These are phyloP conservation scores for Solanum sejunctum DNA, from an alignment of 257 asterid species.

Conservation along the genomic window DNA sequence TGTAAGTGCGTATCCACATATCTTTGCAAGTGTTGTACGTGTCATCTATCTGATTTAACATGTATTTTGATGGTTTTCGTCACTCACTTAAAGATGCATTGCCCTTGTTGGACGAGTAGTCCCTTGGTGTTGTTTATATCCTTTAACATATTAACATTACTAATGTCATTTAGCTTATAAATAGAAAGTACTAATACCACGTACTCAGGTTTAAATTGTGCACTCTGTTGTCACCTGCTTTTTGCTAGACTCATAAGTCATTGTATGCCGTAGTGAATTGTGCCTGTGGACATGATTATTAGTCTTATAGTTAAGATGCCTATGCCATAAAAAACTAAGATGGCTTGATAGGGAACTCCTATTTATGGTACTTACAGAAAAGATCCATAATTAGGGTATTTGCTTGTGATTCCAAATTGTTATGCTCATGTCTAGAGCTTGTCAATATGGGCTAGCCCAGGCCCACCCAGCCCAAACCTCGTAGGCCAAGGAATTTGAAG, in stretches of 20 bases:
- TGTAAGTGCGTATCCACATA: neutral
- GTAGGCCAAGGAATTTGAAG: too few relatives aligned
- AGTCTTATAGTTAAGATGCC: neutral
- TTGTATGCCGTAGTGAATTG: neutral
- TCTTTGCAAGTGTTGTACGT: neutral
- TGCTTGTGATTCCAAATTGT: neutral
- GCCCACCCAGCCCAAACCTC: too few relatives aligned
- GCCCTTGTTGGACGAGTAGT: neutral
- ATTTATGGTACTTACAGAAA: neutral
- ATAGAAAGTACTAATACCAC: neutral
- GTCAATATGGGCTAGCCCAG: too few relatives aligned
- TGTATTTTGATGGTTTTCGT: neutral
- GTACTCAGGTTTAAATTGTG: neutral
- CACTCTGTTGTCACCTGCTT: neutral
- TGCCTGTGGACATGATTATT: neutral
- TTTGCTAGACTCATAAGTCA: neutral
- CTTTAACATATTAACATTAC: neutral
- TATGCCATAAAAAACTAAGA: neutral
- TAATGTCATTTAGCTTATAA: neutral
- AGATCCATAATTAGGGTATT: neutral
- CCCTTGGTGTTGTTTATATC: neutral
- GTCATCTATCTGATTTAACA: neutral
- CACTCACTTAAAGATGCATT: neutral
- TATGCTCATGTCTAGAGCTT: neutral
- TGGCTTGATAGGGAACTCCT: neutral